Base-by-base conservation (phyloP, 2,329 filamentous ascomycete species). In the Diaporthe batatas region DNA sequence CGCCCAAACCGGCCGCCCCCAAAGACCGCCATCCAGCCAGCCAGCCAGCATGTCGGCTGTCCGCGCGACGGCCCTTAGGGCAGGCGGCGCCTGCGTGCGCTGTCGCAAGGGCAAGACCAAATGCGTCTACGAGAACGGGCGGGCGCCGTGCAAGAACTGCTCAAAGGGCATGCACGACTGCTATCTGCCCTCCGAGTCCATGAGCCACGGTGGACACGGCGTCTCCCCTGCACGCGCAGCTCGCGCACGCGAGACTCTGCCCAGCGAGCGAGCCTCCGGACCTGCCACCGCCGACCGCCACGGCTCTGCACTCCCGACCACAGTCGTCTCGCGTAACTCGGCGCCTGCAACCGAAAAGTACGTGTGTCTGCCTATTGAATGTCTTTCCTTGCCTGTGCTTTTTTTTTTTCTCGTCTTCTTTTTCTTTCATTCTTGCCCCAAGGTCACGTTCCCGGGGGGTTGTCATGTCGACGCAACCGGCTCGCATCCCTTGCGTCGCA, bases 31-130 rank as follows among this genome's bases (percentile, higher is more conserved):
- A 29, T 2, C 29, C 29, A 29, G 29, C 29, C 29, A 29, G 29
- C 29, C 29, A 29, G 44, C 7, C 73, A 76, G 72, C 78, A 88
- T 88, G 86, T 81, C 83, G 64, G 84, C 87, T 75, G 85, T 88
- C 78, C 87, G 88, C 81, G 87, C 87, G 77, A 90, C 88, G 76
- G 89, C 88, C 80, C 87, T 90, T 71, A 85, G 88, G 79, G 88
- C 88, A 80, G 88, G 88, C 79, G 88, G 88, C 77, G 89, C 89
- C 77, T 91, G 89, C 76, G 89, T 90, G 76, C 88, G 89, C 81
- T 91, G 89, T 81, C 88, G 89, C 80, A 91, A 90, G 79, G 89
- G 89, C 82, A 91, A 91, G 81, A 91, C 89, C 68, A 90, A 90
- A 78, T 91, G 89, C 75, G 88, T 90, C 77, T 91, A 91, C 82